Base-by-base conservation (phyloP, 345 rosid species). In the Anastatica hierochuntica region DNA sequence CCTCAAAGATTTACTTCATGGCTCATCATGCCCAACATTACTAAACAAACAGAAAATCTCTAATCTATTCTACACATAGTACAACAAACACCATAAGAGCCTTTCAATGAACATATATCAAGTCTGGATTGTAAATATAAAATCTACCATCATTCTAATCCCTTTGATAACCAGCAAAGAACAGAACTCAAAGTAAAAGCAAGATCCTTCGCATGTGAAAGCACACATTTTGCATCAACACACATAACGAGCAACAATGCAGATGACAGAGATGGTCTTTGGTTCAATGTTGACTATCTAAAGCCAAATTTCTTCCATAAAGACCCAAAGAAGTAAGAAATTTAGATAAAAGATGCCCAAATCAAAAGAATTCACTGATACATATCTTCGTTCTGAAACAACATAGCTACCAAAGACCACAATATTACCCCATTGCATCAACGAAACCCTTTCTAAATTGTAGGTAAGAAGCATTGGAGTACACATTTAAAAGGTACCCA, bases 141-240 rank as follows among this genome's bases (percentile, higher is more conserved):
- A 51, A 11, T 42, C 12, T 17, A 42, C 38, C 29, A 43, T 53
- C 38, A 44, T 23, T 18, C 39, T 21, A 40, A 14, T 7, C 5
- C 24, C 43, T 16, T 10, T 41, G n/a, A n/a, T 30, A 24, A 55
- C 43, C 12, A 46, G 35, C n/a, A 47, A 16, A 8, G 5, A 21
- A 10, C 10, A 48, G 13, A 48, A 21, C 14, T 14, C 9, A 11
- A 29, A 38, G 26, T 38, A 55, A 7, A 38, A 30, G 50, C n/a
- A 23, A 43, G 18, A 38, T 6, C 12, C 9, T 38, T 55, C 37
- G 30, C 49, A 39, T 21, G 27, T 31, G 17, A 40, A 31, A 56
- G 56, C 31, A 49, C 40, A 56, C 7, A 49, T 36, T 56, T 49
- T 48, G 37, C 24, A 30, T 56, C 17, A 33, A 48, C 43, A 23